phyloP scores from a whole-genome alignment of 768 basidiomycete genomes.

The Russula brevipes region DNA sequence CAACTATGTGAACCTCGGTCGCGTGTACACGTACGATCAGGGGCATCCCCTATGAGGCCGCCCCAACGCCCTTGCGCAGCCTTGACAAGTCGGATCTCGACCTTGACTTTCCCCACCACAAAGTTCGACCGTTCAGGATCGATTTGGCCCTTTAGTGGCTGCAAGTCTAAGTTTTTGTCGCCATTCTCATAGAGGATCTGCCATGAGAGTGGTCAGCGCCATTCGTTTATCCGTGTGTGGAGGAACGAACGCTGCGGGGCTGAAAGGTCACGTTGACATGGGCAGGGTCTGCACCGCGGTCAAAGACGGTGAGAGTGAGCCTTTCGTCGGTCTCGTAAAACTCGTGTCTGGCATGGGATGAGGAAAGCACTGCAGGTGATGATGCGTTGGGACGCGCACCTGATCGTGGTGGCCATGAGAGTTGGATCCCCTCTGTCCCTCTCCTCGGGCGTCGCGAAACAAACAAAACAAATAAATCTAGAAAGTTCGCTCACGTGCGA shows the following conservation, averaged over 20 bases:
- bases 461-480: constrained; percentile 7
- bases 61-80: constrained; percentile 67
- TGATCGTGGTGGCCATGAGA: constrained; percentile 14
- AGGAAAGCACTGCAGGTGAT: background rate
- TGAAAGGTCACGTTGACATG: constrained; percentile 59
- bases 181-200: constrained; percentile 62
- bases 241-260: constrained; percentile 48
- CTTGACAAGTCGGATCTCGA: constrained; percentile 80
- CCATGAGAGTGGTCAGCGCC: background rate
- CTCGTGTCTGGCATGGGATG: constrained; percentile 44
- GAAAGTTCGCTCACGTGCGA: constrained; percentile 20
- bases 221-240: background rate
- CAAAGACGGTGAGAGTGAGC: constrained; percentile 70
- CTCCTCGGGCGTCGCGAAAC: no score
- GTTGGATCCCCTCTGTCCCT: no score
- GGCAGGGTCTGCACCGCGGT: constrained; percentile 65
- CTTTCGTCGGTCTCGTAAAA: constrained; percentile 83
- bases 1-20: background rate
- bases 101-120: constrained; percentile 78
- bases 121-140: constrained; percentile 55
- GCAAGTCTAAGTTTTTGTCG: constrained; percentile 63
- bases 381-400: constrained; percentile 4
- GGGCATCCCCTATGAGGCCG: constrained; percentile 63
- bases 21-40: constrained; percentile 54
- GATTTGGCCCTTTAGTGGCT: constrained; percentile 81